Base-by-base conservation (phyloP, 179 eudicot species). In the Silene noctiflora region DNA sequence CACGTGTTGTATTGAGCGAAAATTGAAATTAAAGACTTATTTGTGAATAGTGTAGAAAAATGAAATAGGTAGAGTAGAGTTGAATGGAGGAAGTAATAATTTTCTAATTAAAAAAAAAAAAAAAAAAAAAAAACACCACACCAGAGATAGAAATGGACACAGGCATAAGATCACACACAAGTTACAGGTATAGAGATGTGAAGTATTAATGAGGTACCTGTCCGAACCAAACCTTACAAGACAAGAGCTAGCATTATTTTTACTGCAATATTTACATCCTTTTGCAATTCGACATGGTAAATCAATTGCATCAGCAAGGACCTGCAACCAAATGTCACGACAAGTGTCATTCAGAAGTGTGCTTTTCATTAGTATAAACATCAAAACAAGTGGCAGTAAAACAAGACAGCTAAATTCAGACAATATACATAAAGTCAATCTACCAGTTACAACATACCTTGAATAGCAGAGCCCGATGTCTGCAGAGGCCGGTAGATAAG, bases 271-370 rank as follows among this genome's bases (percentile, higher is more conserved):
- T 78, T 88, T 93, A 85, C 99, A 93, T 42, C 99, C 99, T 82
- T 83, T 93, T 64, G 91, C 97, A 75, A 95, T 91, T 75, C 98
- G 96, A 72, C 99, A 95, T 1, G 98, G 99, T 81, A 95, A 86
- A 81, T 89, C 97, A 73, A 95, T 87, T 76, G 81, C 76, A 79
- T 93, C 99, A 79, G 98, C 97, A 73, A 95, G 87, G 33, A 91
- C 93, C 98, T 95, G 87, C 75, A 72, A 74, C 42, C 44, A 78
- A 27, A 10, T 35, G 22, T 14, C 56, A n/a, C 4, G 61, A 71
- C 20, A 75, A 27, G 39, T 22, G 61, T 76, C 69, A 46, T 42
- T 63, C 48, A 31, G 17, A 22, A 33, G 58, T 24, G 65, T 5
- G 63, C 27, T 53, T 75, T 56, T 59, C 20, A 33, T 4, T 3